Evolutionary conservation across 305 asterid genomes (phyloP), one percentile per base, ranked within the genome.

Genomic region (Fraxinus latifolia): DNA sequence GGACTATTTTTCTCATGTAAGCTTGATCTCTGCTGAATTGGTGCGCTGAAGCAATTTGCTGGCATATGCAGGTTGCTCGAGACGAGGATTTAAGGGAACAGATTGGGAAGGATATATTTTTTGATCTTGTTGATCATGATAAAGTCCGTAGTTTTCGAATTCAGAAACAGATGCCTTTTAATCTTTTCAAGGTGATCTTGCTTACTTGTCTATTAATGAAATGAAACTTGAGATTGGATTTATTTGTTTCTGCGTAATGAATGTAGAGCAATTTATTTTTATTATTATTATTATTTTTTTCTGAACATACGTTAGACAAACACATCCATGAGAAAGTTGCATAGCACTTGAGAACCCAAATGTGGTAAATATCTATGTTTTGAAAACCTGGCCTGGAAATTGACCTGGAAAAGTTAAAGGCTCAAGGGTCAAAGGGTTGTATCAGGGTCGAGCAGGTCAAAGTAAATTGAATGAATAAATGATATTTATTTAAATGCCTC

Each of bases 111-210:
- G 94, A 94, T 84, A 93, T 91, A 80, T 90, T 90, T 88, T 94
- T 96, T 83, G 99, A 96, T 88, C 97, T 94, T 53, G 98, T 94
- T 70, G 98, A 96, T 88, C 99, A 94, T 84, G 98, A 94, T 78
- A 94, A 94, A 91, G 97, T 95, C 83, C 95, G 87, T 70, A 92
- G 91, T 88, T 96, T 96, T 84, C 90, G 99, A 37, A 90, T 96
- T 81, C 95, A 92, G 90, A 96, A 94, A 80, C 97, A 93, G 86
- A 86, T 79, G 85, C 87, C 98, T 79, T 96, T 96, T 85, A 87
- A 84, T 81, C 87, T 89, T 73, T 92, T 92, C 82, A 91, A 91
- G 93, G 95, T 91, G 31, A 27, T 33, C 21, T 67, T 29, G 17
- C 74, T 23, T 34, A 0, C 25, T 60, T 19, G 70, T 60, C 70